These are phyloP conservation scores for Arabis alpina DNA, from an alignment of 345 rosid species.

Conservation along the genomic window DNA sequence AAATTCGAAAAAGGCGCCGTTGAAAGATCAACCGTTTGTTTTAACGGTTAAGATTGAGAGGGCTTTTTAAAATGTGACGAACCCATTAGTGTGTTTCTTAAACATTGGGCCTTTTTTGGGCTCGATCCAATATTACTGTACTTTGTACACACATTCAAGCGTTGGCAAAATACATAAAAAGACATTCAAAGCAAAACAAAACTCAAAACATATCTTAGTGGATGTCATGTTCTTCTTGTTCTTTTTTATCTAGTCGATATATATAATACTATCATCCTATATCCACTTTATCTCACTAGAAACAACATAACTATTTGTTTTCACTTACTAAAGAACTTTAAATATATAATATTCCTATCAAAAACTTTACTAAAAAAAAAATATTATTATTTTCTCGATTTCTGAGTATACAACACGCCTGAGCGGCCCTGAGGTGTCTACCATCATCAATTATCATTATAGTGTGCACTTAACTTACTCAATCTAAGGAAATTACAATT, in stretches of 20 bases:
- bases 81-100: slow-evolving; percentile 2
- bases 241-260: slow-evolving; percentile 15
- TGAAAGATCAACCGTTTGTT: slow-evolving; percentile 24
- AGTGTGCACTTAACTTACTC: not conserved
- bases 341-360: not conserved
- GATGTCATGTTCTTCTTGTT: slow-evolving; percentile 33
- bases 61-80: not conserved
- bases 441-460: slow-evolving; percentile 9
- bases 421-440: not conserved
- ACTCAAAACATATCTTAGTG: slow-evolving; percentile 15
- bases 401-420: slow-evolving; percentile 32
- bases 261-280: not conserved
- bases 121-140: not conserved
- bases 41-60: slow-evolving; percentile 6
- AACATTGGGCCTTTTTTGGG: slow-evolving; percentile 20
- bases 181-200: too few relatives aligned
- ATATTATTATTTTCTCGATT: not conserved
- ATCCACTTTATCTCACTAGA: slow-evolving; percentile 33
- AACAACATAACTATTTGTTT: slow-evolving; percentile 23
- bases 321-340: slow-evolving; percentile 11
- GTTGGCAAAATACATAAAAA: too few relatives aligned
- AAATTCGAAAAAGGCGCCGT: slow-evolving; percentile 43
- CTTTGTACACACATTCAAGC: too few relatives aligned
- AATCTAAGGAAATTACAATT: not conserved
- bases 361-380: not conserved